These are phyloP conservation scores for Yamadazyma kanchanaburiensis DNA, from an alignment of 1,139 yeast genomes.

Conservation along the genomic window DNA sequence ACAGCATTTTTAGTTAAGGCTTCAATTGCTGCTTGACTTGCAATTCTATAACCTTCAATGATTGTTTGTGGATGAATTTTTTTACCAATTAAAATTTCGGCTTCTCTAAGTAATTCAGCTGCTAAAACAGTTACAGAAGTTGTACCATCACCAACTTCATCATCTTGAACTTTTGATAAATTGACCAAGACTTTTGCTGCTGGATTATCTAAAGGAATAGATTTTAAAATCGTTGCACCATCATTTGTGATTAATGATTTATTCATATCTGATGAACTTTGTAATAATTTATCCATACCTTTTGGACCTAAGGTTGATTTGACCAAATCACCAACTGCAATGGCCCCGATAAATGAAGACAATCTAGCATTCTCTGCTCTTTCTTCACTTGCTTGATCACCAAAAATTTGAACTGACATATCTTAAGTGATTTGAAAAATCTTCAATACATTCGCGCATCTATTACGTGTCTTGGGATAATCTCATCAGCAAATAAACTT, in stretches of 20 bases:
- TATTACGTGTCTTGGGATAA: slow-evolving; percentile 5
- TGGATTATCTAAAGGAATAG: slow-evolving; percentile 95
- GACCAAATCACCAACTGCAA: slow-evolving; percentile 96
- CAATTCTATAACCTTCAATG: slow-evolving; percentile 92
- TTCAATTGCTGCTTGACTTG: slow-evolving; percentile 75
- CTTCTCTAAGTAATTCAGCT: slow-evolving; percentile 91
- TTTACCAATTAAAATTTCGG: slow-evolving; percentile 87
- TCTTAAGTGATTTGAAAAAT: slow-evolving; percentile 2
- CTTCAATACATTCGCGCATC: slow-evolving; percentile 4
- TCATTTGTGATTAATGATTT: slow-evolving; percentile 87
- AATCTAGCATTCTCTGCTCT: slow-evolving; percentile 97
- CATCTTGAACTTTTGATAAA: slow-evolving; percentile 95
- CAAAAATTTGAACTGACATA: slow-evolving; percentile 87
- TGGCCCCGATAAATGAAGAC: slow-evolving; percentile 97
- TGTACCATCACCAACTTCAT: slow-evolving; percentile 98
- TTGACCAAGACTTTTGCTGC: slow-evolving; percentile 97
- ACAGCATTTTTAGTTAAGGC: slow-evolving; percentile 77
- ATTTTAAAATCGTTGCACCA: slow-evolving; percentile 94
- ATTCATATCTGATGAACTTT: slow-evolving; percentile 75
- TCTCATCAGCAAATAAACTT: slow-evolving; percentile 7
- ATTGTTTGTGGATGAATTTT: slow-evolving; percentile 98
- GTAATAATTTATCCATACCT: slow-evolving; percentile 95
- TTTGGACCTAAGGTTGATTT: slow-evolving; percentile 96
- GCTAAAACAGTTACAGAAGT: slow-evolving; percentile 95
- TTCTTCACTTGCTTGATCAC: slow-evolving; percentile 97